Base-by-base conservation (phyloP, 1,139 yeast genomes). In the Zygosaccharomyces sapae region DNA sequence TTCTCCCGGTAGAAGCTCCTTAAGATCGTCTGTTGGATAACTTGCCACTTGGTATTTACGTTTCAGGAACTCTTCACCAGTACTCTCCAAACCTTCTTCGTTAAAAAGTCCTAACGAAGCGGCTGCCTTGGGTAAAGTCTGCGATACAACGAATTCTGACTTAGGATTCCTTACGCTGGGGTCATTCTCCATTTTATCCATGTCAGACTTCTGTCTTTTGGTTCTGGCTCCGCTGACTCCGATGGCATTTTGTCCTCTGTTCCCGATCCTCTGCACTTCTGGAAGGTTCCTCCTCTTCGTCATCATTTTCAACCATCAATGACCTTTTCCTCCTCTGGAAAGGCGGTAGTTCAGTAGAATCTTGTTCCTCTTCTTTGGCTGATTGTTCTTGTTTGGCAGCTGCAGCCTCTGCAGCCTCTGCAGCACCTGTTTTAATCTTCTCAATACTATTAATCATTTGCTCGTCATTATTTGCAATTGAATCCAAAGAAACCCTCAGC, bases 41-140 rank as follows among this genome's bases (percentile, higher is more conserved):
- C 92, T 81, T 0, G 95, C 87, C 10, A 94, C 98, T 1, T 88
- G 97, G 59, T 83, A 88, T 63, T 84, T 85, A 55, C 75, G 76
- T 62, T 86, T 86, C 49, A 86, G 67, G 58, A 77, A 87, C 43
- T 86, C 95, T 47, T 80, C 83, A 6, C 88, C 89, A 4, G 70
- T 70, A 43, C 75, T 80, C 50, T 77, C 74, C 37, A 79, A 67
- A n/a, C 73, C 73, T 29, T 67, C 68, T 45, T 84, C 90, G 5
- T 80, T 76, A 56, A 80, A 86, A 33, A 87, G 69, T 0, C 89
- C 90, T 45, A 87, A 68, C 38, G 77, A 80, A 5, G 77, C 74
- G 0, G 90, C 88, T 2, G 83, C 80, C 3, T 79, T 73, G 0
- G 95, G 87, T 39, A 86, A 69, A 0, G 86, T 79, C 61, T 86